Evolutionary conservation across 768 basidiomycete species (phyloP), one percentile per base, ranked within the genome.

Genomic region (Suillus fuscotomentosus): DNA sequence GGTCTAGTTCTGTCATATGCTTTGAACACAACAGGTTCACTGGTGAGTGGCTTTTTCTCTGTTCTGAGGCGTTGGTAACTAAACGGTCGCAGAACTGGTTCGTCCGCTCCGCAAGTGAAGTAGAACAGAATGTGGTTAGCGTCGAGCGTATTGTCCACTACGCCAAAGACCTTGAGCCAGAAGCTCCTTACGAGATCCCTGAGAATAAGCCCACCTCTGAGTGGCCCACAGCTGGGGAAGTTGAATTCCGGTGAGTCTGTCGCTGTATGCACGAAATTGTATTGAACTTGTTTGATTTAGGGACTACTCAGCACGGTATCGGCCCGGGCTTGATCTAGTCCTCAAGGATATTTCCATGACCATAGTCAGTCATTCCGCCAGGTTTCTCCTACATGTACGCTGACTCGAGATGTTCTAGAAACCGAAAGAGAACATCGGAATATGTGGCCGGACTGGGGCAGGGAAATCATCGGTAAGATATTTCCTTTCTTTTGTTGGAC

Each of bases 71-170:
- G 8, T 67, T 36, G 60, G 8, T 15, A 47, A 10, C 47, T 69
- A 39, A 68, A n/a, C 5, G 20, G 34, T 31, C 31, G 22, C 66
- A 92, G 88, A 91, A 92, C 70, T 92, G 91, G 91, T 81, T 93
- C 7, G 91, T 94, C 34, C 85, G 91, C 38, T 88, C 88, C 15
- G 88, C 90, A 3, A 91, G 88, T 69, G 95, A 96, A 74, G 92
- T 95, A 14, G 95, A 97, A 72, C 91, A 95, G 70, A 93, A 92
- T 68, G 89, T 94, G 69, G 92, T 95, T 65, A 92, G 91, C 70
- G 91, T 94, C 17, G 95, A 97, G 73, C 88, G 94, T 6, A 90
- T 96, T 60, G 74, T 92, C 34, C 88, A 95, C 69, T 96, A 97
- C 70, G 88, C 87, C 2, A 76, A 70, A 34, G 80, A 89, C 8